These are phyloP conservation scores for Diaporthe sp. DNA, from an alignment of 2,329 filamentous ascomycete genomes.

Conservation along the genomic window DNA sequence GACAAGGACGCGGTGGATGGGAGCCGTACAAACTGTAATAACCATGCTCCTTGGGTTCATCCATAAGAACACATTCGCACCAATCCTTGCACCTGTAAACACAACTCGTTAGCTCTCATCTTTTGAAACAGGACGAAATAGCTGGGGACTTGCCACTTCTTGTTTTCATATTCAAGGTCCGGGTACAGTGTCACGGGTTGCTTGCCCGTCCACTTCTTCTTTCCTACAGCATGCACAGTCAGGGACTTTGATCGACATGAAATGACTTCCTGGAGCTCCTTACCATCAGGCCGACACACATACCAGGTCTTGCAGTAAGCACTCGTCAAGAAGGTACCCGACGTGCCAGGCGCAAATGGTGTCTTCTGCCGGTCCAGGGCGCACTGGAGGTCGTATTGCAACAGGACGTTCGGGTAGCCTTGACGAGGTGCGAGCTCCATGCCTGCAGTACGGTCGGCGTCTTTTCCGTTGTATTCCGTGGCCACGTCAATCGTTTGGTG, in stretches of 20 bases:
- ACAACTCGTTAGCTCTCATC: not conserved
- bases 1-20: not conserved
- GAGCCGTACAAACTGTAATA: not conserved
- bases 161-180: too few species aligned
- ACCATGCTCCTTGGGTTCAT: not conserved
- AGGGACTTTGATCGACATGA: not conserved
- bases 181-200: fast-evolving
- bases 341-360: too few species aligned
- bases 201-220: not conserved
- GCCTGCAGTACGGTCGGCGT: too few species aligned
- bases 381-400: not conserved
- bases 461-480: not conserved
- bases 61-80: not conserved
- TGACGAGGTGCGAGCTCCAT: not conserved
- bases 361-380: not conserved
- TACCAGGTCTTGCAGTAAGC: not conserved
- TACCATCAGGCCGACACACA: not conserved
- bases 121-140: not conserved
- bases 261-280: not conserved
- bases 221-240: not conserved
- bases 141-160: not conserved
- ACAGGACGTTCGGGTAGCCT: not conserved
- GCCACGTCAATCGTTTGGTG: not conserved
- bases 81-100: not conserved
- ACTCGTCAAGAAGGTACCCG: not conserved